Evolutionary conservation across 2,329 filamentous ascomycete species (phyloP).

Genomic region (Ceratocystis colombiana): DNA sequence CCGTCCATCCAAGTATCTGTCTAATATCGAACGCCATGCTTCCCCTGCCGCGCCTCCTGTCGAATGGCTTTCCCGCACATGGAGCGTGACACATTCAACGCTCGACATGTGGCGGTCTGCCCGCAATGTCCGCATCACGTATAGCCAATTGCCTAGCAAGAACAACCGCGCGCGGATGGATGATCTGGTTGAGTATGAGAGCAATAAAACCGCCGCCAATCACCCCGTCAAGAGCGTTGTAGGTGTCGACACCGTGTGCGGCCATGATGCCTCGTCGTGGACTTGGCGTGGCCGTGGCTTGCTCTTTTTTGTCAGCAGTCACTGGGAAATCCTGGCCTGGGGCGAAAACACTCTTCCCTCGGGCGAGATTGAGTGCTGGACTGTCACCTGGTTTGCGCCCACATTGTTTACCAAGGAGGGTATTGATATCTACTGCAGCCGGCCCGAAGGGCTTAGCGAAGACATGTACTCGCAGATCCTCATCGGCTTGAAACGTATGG

Average conservation of each 20-base stretch:
- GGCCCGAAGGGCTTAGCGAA: slow-evolving; percentile 48
- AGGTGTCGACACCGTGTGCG: slow-evolving; percentile 50
- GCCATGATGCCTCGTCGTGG: slow-evolving; percentile 42
- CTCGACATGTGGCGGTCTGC: slow-evolving; percentile 71
- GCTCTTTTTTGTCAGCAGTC: slow-evolving; percentile 59
- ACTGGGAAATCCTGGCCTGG: slow-evolving; percentile 76
- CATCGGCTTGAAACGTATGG: slow-evolving; percentile 38
- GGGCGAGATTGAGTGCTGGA: slow-evolving; percentile 50
- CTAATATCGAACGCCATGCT: slow-evolving; percentile 18
- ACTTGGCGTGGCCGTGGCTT: slow-evolving; percentile 70
- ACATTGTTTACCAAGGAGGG: slow-evolving; percentile 77
- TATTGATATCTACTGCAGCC: slow-evolving; percentile 64
- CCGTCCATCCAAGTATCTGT: slow-evolving; percentile 21
- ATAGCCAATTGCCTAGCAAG: slow-evolving; percentile 44
- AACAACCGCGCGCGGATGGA: slow-evolving; percentile 46
- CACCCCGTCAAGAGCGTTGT: slow-evolving; percentile 49
- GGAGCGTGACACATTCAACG: slow-evolving; percentile 66
- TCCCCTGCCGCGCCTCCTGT: slow-evolving; percentile 37
- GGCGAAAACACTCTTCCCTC: slow-evolving; percentile 44
- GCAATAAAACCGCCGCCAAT: slow-evolving; percentile 37
- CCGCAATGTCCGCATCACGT: slow-evolving; percentile 71
- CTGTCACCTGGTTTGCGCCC: slow-evolving; percentile 74
- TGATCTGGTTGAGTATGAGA: slow-evolving; percentile 63
- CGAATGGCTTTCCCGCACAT: slow-evolving; percentile 54
- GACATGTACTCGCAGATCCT: slow-evolving; percentile 49